Evolutionary conservation across 1,284 basidiomycete genomes (phyloP).

Genomic region (Boletus subluridellus): DNA sequence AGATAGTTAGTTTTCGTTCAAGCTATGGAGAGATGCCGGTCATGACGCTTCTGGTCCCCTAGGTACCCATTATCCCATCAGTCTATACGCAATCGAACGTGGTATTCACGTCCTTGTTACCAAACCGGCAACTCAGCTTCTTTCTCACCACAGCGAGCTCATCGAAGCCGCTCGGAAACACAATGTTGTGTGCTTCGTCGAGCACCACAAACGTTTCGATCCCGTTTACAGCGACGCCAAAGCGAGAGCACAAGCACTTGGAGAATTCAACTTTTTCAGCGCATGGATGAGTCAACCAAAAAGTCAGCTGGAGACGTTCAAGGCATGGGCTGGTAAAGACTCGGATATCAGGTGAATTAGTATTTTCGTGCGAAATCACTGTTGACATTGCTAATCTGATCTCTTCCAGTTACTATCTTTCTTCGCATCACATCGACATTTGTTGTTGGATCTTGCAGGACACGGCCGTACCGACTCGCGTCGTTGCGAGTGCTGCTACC

Average conservation of each 20-base stretch:
- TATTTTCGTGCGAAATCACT: not conserved
- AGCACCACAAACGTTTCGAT: slow-evolving; percentile 88
- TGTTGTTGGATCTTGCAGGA: slow-evolving; percentile 90
- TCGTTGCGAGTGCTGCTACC: slow-evolving; percentile 83
- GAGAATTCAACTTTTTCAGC: slow-evolving; percentile 90
- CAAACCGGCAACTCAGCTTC: slow-evolving; percentile 86
- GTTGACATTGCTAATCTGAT: not conserved
- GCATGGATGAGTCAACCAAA: slow-evolving; percentile 96
- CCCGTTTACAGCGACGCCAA: slow-evolving; percentile 90
- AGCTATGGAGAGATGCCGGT: not conserved
- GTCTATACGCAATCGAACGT: slow-evolving; percentile 79
- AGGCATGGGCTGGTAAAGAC: slow-evolving; percentile 91
- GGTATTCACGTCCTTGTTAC: slow-evolving; percentile 88
- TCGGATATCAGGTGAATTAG: slow-evolving; percentile 74
- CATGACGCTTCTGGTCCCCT: slow-evolving; percentile 3
- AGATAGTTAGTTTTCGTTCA: slow-evolving; percentile 56
- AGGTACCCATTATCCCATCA: slow-evolving; percentile 86
- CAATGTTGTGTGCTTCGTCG: slow-evolving; percentile 86
- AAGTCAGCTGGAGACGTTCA: slow-evolving; percentile 90
- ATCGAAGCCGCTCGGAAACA: slow-evolving; percentile 73
- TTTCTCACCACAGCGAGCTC: slow-evolving; percentile 78
- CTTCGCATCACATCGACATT: slow-evolving; percentile 90
- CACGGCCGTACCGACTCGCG: slow-evolving; percentile 72
- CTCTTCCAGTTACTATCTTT: slow-evolving; percentile 77
- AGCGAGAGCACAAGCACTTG: slow-evolving; percentile 70